A percentile compares a stretch with the other conserved stretches of the same genome.
phyloP scores from a whole-genome alignment of 2,329 filamentous ascomycete genomes.

The Pseudopithomyces chartarum region DNA sequence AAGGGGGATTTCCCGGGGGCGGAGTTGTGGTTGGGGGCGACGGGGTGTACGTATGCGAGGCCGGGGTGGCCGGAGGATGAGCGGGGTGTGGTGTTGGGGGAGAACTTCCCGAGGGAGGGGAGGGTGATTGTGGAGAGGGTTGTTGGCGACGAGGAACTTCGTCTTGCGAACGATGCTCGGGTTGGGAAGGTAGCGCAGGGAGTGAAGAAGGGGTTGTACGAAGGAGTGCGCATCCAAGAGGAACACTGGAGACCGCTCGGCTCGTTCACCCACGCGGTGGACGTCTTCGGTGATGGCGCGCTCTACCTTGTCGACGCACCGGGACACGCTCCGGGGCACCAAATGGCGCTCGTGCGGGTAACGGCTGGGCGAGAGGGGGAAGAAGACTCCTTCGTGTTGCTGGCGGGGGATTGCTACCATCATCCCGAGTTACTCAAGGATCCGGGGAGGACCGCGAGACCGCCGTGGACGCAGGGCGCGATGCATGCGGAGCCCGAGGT shows the following conservation, averaged over 20 bases:
- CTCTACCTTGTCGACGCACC: slow-evolving; percentile 57
- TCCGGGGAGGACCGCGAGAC: slow-evolving; percentile 32
- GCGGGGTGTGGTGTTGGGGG: slow-evolving; percentile 41
- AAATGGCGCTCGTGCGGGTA: slow-evolving; percentile 46
- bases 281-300: slow-evolving; percentile 56
- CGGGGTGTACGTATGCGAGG: slow-evolving; percentile 35
- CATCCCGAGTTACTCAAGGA: slow-evolving; percentile 34
- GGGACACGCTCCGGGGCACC: slow-evolving; percentile 58
- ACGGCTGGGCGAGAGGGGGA: slow-evolving; percentile 8
- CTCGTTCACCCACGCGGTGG: slow-evolving; percentile 52
- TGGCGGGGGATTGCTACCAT: slow-evolving; percentile 41
- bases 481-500: slow-evolving; percentile 37
- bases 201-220: slow-evolving; percentile 30
- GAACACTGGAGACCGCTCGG: slow-evolving; percentile 50
- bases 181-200: slow-evolving; percentile 30
- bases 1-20: slow-evolving; percentile 41
- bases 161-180: too few relatives aligned
- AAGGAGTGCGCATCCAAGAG: slow-evolving; percentile 31
- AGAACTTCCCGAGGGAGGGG: slow-evolving; percentile 49
- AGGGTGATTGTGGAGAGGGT: slow-evolving; percentile 48
- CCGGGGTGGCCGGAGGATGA: slow-evolving; percentile 34
- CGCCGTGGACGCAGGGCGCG: slow-evolving; percentile 29
- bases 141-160: too few relatives aligned
- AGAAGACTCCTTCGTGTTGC: slow-evolving; percentile 31
- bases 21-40: slow-evolving; percentile 48